Percentiles rank a stretch among this genome's conserved stretches.
Conservation (phyloP, 1,284 basidiomycete species). For the Irpex sp. region DNA sequence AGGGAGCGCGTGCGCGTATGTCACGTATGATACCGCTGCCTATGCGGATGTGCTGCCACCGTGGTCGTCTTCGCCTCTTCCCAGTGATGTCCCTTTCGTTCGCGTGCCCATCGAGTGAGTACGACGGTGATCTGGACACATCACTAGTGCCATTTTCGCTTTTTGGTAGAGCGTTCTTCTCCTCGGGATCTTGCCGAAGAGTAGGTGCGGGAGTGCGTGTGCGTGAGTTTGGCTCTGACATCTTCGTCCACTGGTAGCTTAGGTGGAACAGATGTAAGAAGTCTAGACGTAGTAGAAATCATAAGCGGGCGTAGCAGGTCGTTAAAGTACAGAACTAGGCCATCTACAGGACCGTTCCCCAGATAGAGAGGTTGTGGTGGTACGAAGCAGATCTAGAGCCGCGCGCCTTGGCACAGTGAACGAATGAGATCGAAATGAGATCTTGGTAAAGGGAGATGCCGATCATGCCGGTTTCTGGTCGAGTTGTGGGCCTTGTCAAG, state of each 20-base stretch:
- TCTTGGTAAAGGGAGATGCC: too few species aligned
- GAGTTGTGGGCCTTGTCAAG: too few species aligned
- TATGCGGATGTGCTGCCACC: conserved; percentile 24
- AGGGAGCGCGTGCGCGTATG: conserved; percentile 72
- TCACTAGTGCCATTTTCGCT: background rate
- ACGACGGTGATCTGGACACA: background rate
- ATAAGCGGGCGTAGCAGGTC: background rate
- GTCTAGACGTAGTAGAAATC: background rate
- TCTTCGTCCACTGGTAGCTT: background rate
- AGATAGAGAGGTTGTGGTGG: background rate
- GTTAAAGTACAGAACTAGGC: background rate
- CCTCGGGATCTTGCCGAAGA: background rate
- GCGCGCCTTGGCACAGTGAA: too few species aligned
- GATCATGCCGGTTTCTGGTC: too few species aligned
- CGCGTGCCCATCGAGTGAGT: background rate
- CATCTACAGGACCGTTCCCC: background rate
- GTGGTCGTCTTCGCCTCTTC: background rate
- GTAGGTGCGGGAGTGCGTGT: background rate
- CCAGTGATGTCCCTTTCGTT: background rate
- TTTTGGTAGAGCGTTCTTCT: background rate
- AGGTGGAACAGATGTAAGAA: background rate
- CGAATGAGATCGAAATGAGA: too few species aligned
- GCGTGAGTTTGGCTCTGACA: background rate
- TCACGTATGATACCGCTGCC: conserved; percentile 77
- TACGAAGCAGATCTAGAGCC: background rate